phyloP scores from a whole-genome alignment of 2,329 filamentous ascomycete species.

The Cercospora brassicicola region DNA sequence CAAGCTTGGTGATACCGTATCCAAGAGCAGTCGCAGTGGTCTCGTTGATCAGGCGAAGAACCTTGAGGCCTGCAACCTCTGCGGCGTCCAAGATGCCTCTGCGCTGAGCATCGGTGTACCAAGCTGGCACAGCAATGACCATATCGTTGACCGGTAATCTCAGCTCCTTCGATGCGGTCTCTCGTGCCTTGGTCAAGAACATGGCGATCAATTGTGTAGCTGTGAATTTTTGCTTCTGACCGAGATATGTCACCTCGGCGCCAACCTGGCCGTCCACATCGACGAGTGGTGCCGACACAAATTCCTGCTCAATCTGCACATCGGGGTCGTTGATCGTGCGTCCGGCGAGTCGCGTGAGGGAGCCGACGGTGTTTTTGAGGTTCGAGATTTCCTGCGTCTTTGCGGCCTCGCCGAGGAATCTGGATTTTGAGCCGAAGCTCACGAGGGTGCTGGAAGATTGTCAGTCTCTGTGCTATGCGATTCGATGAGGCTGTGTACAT shows the following conservation, averaged over 20 bases:
- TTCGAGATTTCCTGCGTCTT: slow-evolving; percentile 99
- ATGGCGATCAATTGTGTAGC: slow-evolving; percentile 90
- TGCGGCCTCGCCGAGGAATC: slow-evolving; percentile 90
- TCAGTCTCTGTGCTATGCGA: slow-evolving; percentile 25
- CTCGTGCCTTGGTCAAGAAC: slow-evolving; percentile 92
- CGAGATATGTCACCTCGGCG: slow-evolving; percentile 87
- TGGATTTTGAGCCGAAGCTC: slow-evolving; percentile 88
- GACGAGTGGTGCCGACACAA: slow-evolving; percentile 78
- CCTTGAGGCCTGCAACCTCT: slow-evolving; percentile 89
- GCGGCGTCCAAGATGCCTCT: slow-evolving; percentile 85
- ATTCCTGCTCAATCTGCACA: slow-evolving; percentile 88
- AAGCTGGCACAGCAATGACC: slow-evolving; percentile 89
- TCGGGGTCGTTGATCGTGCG: slow-evolving; percentile 86
- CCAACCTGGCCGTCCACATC: slow-evolving; percentile 94
- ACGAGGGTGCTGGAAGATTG: slow-evolving; percentile 64
- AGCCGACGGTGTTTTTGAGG: slow-evolving; percentile 96
- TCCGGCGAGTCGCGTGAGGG: slow-evolving; percentile 87
- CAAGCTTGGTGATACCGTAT: slow-evolving; percentile 96
- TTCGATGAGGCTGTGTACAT: slow-evolving; percentile 53
- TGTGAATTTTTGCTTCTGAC: slow-evolving; percentile 94
- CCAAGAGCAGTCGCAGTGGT: slow-evolving; percentile 94
- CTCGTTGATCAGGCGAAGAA: slow-evolving; percentile 94
- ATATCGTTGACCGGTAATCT: slow-evolving; percentile 89
- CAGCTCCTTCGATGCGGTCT: slow-evolving; percentile 81
- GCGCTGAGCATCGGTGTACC: slow-evolving; percentile 96